These are phyloP conservation scores for Cladosporium sp. DNA, from an alignment of 2,329 filamentous ascomycete species.

Conservation along the genomic window DNA sequence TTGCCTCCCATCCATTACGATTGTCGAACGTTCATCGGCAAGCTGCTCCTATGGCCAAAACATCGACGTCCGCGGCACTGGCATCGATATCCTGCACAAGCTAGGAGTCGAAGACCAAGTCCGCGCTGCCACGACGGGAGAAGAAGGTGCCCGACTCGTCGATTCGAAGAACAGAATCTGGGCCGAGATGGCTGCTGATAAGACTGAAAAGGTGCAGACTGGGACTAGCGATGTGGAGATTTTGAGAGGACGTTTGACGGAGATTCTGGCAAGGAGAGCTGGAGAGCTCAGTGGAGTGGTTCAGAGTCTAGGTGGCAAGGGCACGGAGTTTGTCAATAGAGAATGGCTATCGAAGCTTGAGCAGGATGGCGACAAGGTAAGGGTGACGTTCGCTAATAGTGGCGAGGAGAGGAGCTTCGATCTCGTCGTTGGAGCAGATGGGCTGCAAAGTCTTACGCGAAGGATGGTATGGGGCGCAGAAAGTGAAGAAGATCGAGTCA, in stretches of 20 bases:
- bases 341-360: constrained; percentile 23
- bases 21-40: constrained; percentile 24
- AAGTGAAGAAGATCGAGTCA: constrained; percentile 18
- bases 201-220: constrained; percentile 24
- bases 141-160: constrained; percentile 29
- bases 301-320: constrained; percentile 20
- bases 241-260: constrained; percentile 24
- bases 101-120: constrained; percentile 27
- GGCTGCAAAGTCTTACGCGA: constrained; percentile 26
- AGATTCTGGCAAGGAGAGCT: constrained; percentile 21
- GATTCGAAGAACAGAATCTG: constrained; percentile 20
- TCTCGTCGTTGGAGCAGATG: constrained; percentile 31
- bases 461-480: constrained; percentile 24
- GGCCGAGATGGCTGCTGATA: constrained; percentile 23
- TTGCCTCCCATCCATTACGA: constrained; percentile 24
- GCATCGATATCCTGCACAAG: constrained; percentile 24
- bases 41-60: constrained; percentile 27
- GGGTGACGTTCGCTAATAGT: constrained; percentile 24
- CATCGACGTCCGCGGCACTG: constrained; percentile 31
- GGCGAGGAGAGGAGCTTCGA: constrained; percentile 19
- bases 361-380: constrained; percentile 23
- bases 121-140: constrained; percentile 22
- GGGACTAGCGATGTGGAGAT: constrained; percentile 32
- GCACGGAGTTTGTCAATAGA: constrained; percentile 27
- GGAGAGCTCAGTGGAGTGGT: constrained; percentile 20